phyloP scores from a whole-genome alignment of 371 early-diverging fungal genomes.

The Circinella umbellata region DNA sequence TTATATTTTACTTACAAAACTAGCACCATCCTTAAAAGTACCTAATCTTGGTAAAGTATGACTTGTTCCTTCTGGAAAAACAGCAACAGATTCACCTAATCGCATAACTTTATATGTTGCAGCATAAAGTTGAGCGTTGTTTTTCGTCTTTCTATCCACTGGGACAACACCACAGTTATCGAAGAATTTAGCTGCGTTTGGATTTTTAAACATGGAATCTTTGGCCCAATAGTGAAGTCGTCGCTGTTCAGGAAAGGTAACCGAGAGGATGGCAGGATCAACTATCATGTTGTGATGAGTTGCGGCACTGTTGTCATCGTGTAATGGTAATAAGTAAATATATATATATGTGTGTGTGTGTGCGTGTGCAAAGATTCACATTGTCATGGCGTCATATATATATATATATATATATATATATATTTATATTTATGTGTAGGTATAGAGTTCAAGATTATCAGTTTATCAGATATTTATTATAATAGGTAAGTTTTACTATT shows the following conservation, averaged over 20 bases:
- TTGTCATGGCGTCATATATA: no score
- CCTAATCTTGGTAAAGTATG: conserved; percentile 53
- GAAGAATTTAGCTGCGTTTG: conserved; percentile 42
- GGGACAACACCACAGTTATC: conserved; percentile 58
- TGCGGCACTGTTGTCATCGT: conserved; percentile 34
- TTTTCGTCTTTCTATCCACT: conserved; percentile 61
- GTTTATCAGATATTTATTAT: no score
- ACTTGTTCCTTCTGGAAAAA: conserved; percentile 65
- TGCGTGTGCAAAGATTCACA: background rate
- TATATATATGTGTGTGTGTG: no score
- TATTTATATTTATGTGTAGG: no score
- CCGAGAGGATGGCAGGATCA: conserved; percentile 56
- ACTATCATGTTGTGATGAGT: conserved; percentile 67
- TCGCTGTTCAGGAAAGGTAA: conserved; percentile 50
- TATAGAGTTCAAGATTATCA: no score
- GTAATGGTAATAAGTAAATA: background rate
- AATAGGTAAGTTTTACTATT: background rate
- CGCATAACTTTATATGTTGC: conserved; percentile 54
- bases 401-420: no score
- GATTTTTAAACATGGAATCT: conserved; percentile 54
- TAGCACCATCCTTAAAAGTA: conserved; percentile 52
- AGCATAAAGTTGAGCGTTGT: conserved; percentile 53
- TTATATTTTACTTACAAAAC: conserved; percentile 41
- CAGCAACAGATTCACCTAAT: conserved; percentile 56
- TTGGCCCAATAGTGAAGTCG: conserved; percentile 67